These are phyloP conservation scores for Pyronema domesticum DNA, from an alignment of 495 filamentous ascomycete genomes.

Conservation along the genomic window DNA sequence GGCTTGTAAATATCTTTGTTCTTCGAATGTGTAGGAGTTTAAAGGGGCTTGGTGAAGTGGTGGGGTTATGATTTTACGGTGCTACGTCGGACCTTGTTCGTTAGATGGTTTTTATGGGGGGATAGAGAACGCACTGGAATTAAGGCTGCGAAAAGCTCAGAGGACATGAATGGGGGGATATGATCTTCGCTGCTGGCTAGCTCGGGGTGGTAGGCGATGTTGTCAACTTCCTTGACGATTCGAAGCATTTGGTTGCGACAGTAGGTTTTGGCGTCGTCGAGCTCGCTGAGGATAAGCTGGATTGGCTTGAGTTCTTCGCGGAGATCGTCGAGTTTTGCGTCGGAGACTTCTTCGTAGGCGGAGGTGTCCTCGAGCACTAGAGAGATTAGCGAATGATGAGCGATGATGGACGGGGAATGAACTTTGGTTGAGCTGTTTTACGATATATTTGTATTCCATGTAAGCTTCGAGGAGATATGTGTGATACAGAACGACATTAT, in stretches of 20 bases:
- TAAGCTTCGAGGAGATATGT: conserved; percentile 1
- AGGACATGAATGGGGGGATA: conserved; percentile 1
- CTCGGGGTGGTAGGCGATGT: conserved; percentile 1
- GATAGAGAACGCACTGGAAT: not conserved
- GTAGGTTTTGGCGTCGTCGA: conserved; percentile 7
- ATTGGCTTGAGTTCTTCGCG: not conserved
- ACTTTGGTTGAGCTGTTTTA: conserved; percentile 1
- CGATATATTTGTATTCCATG: conserved; percentile 4
- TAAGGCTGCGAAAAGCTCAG: conserved; percentile 1
- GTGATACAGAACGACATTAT: not conserved
- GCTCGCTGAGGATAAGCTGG: not conserved
- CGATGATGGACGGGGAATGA: not conserved
- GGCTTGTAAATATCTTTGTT: not conserved
- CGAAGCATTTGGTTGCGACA: conserved; percentile 3
- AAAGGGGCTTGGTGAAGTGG: not conserved
- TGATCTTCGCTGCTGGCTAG: not conserved
- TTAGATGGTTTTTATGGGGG: not conserved
- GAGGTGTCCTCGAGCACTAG: not conserved
- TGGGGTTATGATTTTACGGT: not conserved
- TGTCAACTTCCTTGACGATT: conserved; percentile 5
- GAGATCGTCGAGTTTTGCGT: not conserved
- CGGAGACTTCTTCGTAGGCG: not conserved
- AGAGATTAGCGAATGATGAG: not conserved
- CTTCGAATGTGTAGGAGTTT: not conserved
- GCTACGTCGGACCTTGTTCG: not conserved